Percentiles rank a stretch among this genome's conserved stretches.
Conservation (phyloP, 1,284 basidiomycete genomes). For the Cutaneotrichosporon sp. region DNA sequence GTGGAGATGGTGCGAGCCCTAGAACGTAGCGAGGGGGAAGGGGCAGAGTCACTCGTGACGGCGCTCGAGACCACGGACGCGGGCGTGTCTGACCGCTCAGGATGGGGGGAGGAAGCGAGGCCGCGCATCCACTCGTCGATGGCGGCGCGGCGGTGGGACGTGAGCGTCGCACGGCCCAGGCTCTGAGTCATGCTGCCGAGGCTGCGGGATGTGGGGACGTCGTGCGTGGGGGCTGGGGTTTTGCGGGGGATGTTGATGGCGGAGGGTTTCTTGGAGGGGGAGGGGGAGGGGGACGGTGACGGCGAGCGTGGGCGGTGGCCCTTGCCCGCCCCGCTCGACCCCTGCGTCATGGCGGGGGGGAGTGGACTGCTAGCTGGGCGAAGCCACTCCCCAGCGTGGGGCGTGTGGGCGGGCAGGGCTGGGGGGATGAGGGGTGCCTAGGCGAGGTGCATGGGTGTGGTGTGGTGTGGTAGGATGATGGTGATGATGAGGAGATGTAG, state of each 20-base stretch:
- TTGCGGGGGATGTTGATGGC: background rate
- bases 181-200: background rate
- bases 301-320: background rate
- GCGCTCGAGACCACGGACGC: background rate
- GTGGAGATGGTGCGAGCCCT: background rate
- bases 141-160: background rate
- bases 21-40: background rate
- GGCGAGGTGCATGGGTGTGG: background rate
- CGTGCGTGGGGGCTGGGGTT: background rate
- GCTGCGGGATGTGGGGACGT: background rate
- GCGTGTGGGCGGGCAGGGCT: background rate
- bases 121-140: slow-evolving; percentile 10
- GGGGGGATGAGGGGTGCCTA: background rate
- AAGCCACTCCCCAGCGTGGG: background rate
- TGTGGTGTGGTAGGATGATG: too few species aligned
- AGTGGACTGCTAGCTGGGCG: background rate
- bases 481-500: background rate
- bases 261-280: background rate
- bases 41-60: background rate
- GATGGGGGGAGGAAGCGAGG: background rate
- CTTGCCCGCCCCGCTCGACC: background rate
- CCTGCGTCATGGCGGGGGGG: background rate
- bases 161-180: background rate
- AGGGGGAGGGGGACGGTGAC: background rate
- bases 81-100: background rate